Conservation (phyloP, 1,139 yeast genomes). For the Citeromyces hawaiiensis region DNA sequence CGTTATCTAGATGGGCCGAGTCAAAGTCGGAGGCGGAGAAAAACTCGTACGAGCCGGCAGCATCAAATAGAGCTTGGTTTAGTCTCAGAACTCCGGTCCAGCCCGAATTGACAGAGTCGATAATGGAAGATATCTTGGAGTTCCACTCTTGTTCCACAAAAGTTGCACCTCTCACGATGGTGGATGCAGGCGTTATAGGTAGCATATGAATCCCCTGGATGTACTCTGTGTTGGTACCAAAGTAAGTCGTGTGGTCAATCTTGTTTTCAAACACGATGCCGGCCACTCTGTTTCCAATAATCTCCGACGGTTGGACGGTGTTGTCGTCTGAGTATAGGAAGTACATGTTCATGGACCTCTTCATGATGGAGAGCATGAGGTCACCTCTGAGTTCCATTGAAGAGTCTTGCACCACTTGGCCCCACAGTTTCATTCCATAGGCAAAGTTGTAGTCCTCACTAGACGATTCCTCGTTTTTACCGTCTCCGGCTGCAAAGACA, state of each 20-base stretch:
- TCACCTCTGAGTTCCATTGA: slow-evolving; percentile 42
- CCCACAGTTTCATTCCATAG: slow-evolving; percentile 66
- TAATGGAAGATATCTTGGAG: slow-evolving; percentile 30
- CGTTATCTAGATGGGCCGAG: slow-evolving; percentile 55
- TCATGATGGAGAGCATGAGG: slow-evolving; percentile 48
- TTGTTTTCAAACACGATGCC: slow-evolving; percentile 81
- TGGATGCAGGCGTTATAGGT: slow-evolving; percentile 79
- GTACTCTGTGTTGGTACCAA: slow-evolving; percentile 64
- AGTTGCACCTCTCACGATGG: slow-evolving; percentile 52
- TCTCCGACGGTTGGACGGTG: slow-evolving; percentile 35
- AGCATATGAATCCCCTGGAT: slow-evolving; percentile 95
- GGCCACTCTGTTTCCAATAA: slow-evolving; percentile 54
- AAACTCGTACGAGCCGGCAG: slow-evolving; percentile 50
- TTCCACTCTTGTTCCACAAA: slow-evolving; percentile 78
- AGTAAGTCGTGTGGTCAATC: slow-evolving; percentile 83
- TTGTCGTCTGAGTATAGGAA: slow-evolving; percentile 43
- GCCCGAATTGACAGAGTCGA: slow-evolving; percentile 49
- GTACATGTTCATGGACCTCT: slow-evolving; percentile 45
- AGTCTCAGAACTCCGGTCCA: slow-evolving; percentile 82
- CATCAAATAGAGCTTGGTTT: slow-evolving; percentile 68
- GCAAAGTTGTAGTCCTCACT: slow-evolving; percentile 69
- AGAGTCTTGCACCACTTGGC: slow-evolving; percentile 35
- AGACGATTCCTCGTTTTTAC: slow-evolving; percentile 67
- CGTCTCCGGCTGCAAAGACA: slow-evolving; percentile 60
- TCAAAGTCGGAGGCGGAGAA: slow-evolving; percentile 42